Base-by-base conservation (phyloP, 345 rosid genomes). In the Excoecaria agallocha region DNA sequence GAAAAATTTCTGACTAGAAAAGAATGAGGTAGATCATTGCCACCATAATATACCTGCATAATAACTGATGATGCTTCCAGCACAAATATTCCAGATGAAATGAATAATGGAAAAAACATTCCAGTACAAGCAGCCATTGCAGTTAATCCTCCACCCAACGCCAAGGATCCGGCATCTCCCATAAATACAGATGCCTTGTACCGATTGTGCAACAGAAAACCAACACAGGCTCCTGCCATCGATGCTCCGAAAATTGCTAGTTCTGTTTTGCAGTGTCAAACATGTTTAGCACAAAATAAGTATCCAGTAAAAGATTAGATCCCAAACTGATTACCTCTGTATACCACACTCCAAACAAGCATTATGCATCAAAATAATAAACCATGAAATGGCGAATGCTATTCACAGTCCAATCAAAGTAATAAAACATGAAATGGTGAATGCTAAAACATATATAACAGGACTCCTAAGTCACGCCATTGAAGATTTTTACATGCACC, bases 101-200 rank as follows among this genome's bases (percentile, higher is more conserved):
- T 85, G 82, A 90, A 78, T 58, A 94, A 85, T 16, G 98, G 97
- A 30, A 94, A 83, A 81, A 92, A 92, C 97, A 94, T 92, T 85
- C 98, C 97, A 2, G 93, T 87, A 78, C 90, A 88, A 69, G 97
- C 91, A 80, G 98, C 97, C 98, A 94, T 91, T 71, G 98, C 87
- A 76, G 97, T 97, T 73, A 94, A 84, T 48, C 91, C 98, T 63
- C 92, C 97, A 72, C 97, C 98, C 8, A 92, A 80, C 76, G 95
- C 98, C 83, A 89, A 81, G 5, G 97, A 89, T 76, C 98, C 97
- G 1, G 91, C 89, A 52, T 84, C 84, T 62, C 97, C 98, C 95
- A 94, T 91, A 11, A 85, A 85, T 30, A 94, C 84, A 8, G 97
- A 89, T 77, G 98, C 96, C 78, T 83, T 89, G 81, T 94, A 87